Evolutionary conservation across 768 basidiomycete species (phyloP).

Genomic region (Tephrocybe sp.): DNA sequence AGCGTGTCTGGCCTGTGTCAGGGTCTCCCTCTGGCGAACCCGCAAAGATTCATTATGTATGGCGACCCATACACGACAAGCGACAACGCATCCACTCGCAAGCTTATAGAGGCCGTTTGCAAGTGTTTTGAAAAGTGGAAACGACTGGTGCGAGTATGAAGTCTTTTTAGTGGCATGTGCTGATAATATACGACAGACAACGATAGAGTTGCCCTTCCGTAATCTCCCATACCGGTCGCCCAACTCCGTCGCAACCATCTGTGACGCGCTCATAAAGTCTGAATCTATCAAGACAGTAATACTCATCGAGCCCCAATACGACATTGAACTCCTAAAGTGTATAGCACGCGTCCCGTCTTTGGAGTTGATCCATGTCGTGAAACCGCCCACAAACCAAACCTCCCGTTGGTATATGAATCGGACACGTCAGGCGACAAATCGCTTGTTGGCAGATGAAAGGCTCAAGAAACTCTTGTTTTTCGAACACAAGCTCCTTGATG

Average conservation of each 20-base stretch:
- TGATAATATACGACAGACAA: background rate
- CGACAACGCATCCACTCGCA: no score
- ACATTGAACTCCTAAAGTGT: background rate
- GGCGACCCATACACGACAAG: background rate
- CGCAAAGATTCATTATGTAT: background rate
- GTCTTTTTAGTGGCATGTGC: background rate
- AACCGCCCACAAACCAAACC: no score
- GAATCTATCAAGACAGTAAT: constrained; percentile 1
- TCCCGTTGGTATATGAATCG: no score
- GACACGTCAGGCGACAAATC: no score
- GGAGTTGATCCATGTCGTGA: constrained; percentile 2
- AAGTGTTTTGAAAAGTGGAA: constrained; percentile 1
- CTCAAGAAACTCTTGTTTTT: no score
- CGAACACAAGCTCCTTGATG: no score
- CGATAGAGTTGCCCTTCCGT: constrained; percentile 1
- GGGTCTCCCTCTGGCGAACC: constrained; percentile 2
- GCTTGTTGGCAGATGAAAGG: no score
- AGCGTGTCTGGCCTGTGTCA: constrained; percentile 5
- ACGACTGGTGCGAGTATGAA: background rate
- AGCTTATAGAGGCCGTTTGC: background rate
- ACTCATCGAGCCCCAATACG: background rate
- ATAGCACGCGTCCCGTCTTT: background rate
- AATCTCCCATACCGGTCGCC: background rate
- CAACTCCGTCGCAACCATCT: background rate
- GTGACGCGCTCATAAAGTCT: background rate